Evolutionary conservation across 202 grass and related monocot genomes (phyloP).

Genomic region (Hordeum pubiflorum): DNA sequence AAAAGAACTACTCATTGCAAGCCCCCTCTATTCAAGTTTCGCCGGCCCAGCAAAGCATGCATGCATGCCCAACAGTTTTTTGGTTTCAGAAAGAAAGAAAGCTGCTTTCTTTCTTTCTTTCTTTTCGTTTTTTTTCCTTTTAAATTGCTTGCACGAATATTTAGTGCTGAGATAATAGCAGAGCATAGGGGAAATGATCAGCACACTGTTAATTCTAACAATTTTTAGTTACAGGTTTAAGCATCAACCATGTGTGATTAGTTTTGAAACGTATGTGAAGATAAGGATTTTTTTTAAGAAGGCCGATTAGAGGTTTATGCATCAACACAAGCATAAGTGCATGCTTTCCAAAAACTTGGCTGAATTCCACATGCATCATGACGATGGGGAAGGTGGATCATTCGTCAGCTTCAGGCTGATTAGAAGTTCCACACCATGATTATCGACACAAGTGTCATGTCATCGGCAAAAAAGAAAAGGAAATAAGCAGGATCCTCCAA

Average conservation of each 20-base stretch:
- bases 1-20: slow-evolving; percentile 46
- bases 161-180: neutral
- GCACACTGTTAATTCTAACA: no score
- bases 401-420: no score
- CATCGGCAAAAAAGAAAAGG: neutral
- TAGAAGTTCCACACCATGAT: neutral
- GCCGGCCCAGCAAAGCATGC: neutral
- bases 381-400: no score
- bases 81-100: neutral
- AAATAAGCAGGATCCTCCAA: neutral
- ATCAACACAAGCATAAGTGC: neutral
- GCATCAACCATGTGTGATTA: neutral
- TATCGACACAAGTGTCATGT: no score
- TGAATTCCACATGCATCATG: no score
- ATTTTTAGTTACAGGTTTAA: neutral
- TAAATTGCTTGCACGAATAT: neutral
- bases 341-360: neutral
- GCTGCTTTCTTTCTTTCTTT: neutral
- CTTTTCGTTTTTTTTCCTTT: neutral
- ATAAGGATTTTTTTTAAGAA: neutral
- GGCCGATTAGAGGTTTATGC: neutral
- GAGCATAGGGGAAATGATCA: neutral
- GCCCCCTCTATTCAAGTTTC: slow-evolving; percentile 3
- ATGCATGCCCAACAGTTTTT: slow-evolving; percentile 3
- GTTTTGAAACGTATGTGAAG: neutral